Evolutionary conservation across 306 rosid species (phyloP), one percentile per base, ranked within the genome.

Genomic region (Crataegus laevigata): DNA sequence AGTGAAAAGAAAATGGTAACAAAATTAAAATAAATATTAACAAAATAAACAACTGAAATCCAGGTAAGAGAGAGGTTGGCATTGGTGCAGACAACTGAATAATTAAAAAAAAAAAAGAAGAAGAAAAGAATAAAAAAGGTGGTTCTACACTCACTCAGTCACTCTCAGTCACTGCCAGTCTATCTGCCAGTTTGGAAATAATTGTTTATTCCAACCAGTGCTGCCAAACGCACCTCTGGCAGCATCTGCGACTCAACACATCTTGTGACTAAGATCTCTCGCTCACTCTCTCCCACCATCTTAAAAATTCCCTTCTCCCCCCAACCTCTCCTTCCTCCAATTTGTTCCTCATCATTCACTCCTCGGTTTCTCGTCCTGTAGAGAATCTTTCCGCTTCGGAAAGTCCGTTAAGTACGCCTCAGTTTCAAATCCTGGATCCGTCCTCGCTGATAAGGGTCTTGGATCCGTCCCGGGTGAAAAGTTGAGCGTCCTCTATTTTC

Each of bases 191-290:
- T 84, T 86, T 79, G 88, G 84, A 86, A 82, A 70, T 45, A 51
- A 22, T 77, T 76, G 58, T 69, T 60, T 47, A 77, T 65, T 74
- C 82, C 81, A 65, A 78, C 72, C 8, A 80, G 82, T 83, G 84
- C 88, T 74, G 77, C 93, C 93, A 85, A 60, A 77, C 74, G 81
- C 86, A 57, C 82, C 82, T 86, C 93, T 87, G 89, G 85, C 90
- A 83, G 79, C 86, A 85, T 82, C 93, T 74, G 80, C 62, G 78
- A 79, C 71, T 82, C 75, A 79, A 71, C 15, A 52, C 75, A 81
- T 28, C 84, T 82, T 82, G 86, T 82, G 93, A 79, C 83, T 81
- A 67, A 68, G 85, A 83, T 87, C 87, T 82, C 86, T 82, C 76
- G 32, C 52, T 74, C 77, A 28, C 66, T 6, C 68, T 30, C 24